Evolutionary conservation across 2,329 filamentous ascomycete genomes (phyloP).

Genomic region (Ascochyta koolunga): DNA sequence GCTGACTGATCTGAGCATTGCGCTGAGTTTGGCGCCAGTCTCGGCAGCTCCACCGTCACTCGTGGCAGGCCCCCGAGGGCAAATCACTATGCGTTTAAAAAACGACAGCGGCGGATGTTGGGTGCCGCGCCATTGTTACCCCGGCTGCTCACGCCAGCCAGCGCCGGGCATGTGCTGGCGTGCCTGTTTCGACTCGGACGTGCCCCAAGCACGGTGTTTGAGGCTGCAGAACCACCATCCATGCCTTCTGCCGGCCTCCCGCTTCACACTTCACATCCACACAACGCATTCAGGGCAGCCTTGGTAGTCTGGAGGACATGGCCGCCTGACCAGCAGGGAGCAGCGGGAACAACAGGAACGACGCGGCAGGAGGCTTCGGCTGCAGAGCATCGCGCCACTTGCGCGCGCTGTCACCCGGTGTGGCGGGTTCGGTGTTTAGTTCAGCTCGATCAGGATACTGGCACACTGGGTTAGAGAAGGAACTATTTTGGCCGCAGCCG

Average conservation of each 20-base stretch:
- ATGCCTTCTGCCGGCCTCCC: slow-evolving; percentile 17
- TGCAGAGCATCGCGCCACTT: slow-evolving; percentile 35
- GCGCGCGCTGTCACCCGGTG: slow-evolving; percentile 39
- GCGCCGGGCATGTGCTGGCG: slow-evolving; percentile 32
- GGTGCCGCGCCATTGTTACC: slow-evolving; percentile 33
- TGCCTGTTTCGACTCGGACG: slow-evolving; percentile 39
- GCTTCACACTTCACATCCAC: slow-evolving; percentile 18
- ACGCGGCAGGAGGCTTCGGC: slow-evolving; percentile 23
- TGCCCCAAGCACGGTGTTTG: slow-evolving; percentile 33
- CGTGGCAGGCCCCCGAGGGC: slow-evolving; percentile 36
- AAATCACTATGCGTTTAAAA: slow-evolving; percentile 43
- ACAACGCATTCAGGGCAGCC: slow-evolving; percentile 5
- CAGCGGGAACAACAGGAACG: slow-evolving; percentile 17
- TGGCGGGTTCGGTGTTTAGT: slow-evolving; percentile 37
- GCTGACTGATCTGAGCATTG: slow-evolving; percentile 32
- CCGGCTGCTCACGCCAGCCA: slow-evolving; percentile 15
- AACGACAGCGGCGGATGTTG: slow-evolving; percentile 37
- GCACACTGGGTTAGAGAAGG: slow-evolving; percentile 9
- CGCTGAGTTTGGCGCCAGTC: slow-evolving; percentile 35
- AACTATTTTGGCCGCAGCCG: slow-evolving; percentile 34
- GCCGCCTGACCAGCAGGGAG: slow-evolving; percentile 28
- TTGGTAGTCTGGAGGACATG: slow-evolving; percentile 7
- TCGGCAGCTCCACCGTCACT: slow-evolving; percentile 33
- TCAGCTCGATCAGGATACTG: slow-evolving; percentile 34
- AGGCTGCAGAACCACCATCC: slow-evolving; percentile 25